Evolutionary conservation across 139 green algal genomes (phyloP), one percentile per base, ranked within the genome.

Genomic region (Coelastrella sp.): DNA sequence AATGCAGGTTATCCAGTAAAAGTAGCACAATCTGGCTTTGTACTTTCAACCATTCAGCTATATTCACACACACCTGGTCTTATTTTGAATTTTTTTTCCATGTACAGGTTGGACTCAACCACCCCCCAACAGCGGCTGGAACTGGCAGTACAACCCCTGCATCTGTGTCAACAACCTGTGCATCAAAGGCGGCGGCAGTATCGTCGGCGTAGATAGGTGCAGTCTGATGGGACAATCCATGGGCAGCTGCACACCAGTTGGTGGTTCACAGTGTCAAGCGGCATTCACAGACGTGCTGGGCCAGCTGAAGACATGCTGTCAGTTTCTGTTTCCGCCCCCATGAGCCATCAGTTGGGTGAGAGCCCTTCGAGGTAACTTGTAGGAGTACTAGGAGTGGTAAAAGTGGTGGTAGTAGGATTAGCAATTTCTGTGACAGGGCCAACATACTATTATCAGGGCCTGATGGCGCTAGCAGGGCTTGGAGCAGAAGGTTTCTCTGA

Each of bases 231-330:
- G 70, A 72, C 57, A 14, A 14, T 25, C 25, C 57, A 20, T 72
- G 6, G 79, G 79, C 57, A 57, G 57, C 15, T 85, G 79, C 79
- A 85, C 79, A 5, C 79, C 79, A n/a, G 79, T 85, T 25, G 79
- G 79, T 35, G 79, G 79, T 8, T 35, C 79, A 35, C 75, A 60
- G 25, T 82, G 75, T 22, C 24, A 8, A 22, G 24, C 10, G 3
- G 8, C 24, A 20, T 82, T 82, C 12, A 61, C n/a, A 60, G 75
- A 82, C 17, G 24, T 82, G 19, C 17, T 59, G n/a, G 27, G 25
- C n/a, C 75, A 82, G 27, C 25, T 58, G 25, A 82, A 60, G 5
- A 22, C 25, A 20, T 58, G 75, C 25, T 82, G 75, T 25, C 72
- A 78, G 72, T 73, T 19, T 73, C 7, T 17, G 35, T 49, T 49